Percentiles rank a stretch among this genome's conserved stretches.
These are phyloP conservation scores for Mycosphaerella sp. DNA, from an alignment of 2,329 filamentous ascomycete genomes.

Conservation along the genomic window DNA sequence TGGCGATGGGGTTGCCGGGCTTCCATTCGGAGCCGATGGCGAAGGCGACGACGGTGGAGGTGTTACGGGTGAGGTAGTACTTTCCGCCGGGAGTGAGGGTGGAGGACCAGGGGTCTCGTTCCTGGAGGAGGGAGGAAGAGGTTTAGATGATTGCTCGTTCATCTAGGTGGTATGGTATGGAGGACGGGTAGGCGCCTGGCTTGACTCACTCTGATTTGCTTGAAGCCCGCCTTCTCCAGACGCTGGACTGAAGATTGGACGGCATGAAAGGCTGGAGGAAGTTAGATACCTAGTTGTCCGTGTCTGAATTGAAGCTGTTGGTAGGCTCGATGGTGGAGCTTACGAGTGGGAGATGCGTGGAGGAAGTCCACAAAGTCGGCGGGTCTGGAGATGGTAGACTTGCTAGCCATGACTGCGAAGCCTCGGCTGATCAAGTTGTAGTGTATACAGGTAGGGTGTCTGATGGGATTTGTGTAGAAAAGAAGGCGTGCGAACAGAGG, in stretches of 20 bases:
- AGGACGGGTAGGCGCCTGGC: too few species aligned
- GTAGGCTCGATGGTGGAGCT: conserved; percentile 29
- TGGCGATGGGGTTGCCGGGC: conserved; percentile 80
- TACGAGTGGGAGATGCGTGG: conserved; percentile 90
- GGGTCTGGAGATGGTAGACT: conserved; percentile 45
- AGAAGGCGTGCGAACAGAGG: not conserved
- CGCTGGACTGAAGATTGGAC: conserved; percentile 71
- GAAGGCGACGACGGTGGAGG: conserved; percentile 86
- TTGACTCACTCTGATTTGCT: conserved; percentile 60
- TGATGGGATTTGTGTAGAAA: not conserved
- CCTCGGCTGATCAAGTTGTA: not conserved
- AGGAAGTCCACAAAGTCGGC: conserved; percentile 88
- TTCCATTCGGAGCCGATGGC: conserved; percentile 86
- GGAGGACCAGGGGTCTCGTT: conserved; percentile 82
- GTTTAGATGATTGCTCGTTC: conserved; percentile 1
- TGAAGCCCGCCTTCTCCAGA: conserved; percentile 77
- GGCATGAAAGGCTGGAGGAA: conserved; percentile 74
- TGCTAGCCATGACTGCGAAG: conserved; percentile 29
- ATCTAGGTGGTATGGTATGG: too few species aligned
- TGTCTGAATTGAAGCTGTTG: not conserved
- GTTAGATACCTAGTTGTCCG: conserved; percentile 4
- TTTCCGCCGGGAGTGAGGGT: conserved; percentile 78
- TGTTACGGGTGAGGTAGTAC: conserved; percentile 93
- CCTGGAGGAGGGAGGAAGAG: conserved; percentile 39
- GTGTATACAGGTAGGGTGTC: not conserved